A percentile compares a stretch with the other conserved stretches of the same genome.
Conservation (phyloP, 2,329 filamentous ascomycete species). For the Chaetomiaceae sp. region DNA sequence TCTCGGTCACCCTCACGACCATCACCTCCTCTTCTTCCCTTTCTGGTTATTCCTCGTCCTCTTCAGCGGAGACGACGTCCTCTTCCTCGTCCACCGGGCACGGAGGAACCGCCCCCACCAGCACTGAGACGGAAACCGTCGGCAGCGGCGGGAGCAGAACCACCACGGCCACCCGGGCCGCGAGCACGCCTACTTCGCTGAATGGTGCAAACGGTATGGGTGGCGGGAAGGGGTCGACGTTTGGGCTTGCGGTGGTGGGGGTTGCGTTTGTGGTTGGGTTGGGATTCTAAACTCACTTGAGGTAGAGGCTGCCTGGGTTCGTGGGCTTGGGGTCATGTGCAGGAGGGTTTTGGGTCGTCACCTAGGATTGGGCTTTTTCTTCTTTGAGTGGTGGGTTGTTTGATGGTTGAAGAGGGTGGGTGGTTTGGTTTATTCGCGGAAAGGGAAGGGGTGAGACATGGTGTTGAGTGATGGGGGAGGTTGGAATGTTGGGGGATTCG, state of each 20-base stretch:
- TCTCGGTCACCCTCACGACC: not conserved
- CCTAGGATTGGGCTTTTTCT: too few species aligned
- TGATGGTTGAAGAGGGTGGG: not conserved
- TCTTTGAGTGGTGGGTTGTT: not conserved
- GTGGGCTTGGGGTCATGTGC: not conserved
- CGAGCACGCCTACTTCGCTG: slow-evolving; percentile 10
- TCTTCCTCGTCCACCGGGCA: too few species aligned
- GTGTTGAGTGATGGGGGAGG: not conserved
- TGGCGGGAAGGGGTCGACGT: slow-evolving; percentile 6
- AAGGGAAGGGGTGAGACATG: not conserved
- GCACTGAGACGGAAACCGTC: too few species aligned
- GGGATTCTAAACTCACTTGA: not conserved
- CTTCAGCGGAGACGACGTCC: too few species aligned
- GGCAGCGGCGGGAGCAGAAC: not conserved
- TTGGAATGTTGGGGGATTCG: too few species aligned
- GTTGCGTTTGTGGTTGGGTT: slow-evolving; percentile 1
- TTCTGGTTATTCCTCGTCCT: too few species aligned
- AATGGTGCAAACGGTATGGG: too few species aligned
- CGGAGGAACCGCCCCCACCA: too few species aligned
- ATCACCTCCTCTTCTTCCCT: too few species aligned
- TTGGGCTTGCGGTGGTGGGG: slow-evolving; percentile 9
- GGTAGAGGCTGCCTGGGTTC: too few species aligned
- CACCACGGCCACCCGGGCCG: not conserved
- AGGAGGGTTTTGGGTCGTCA: not conserved
- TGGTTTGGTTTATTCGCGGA: too few species aligned